Conservation (phyloP, 306 rosid genomes). For the Rubus idaeus region DNA sequence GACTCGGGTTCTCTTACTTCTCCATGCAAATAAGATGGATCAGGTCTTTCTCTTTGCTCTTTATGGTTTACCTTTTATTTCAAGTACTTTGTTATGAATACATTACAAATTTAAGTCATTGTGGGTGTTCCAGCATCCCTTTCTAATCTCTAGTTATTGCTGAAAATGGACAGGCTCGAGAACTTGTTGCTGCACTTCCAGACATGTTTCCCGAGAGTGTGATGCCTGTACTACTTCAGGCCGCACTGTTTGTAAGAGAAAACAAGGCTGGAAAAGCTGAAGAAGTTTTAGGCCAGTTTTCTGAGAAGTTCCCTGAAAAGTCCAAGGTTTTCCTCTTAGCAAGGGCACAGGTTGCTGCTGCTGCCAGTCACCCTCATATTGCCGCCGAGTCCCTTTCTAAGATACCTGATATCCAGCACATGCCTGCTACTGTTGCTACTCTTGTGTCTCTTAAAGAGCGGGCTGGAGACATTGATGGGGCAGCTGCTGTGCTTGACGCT, state of each 20-base stretch:
- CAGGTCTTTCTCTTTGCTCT: conserved; percentile 53
- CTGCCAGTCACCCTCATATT: conserved; percentile 79
- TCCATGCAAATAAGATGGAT: conserved; percentile 85
- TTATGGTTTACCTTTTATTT: conserved; percentile 9
- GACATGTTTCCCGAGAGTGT: conserved; percentile 79
- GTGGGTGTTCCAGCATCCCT: conserved; percentile 17
- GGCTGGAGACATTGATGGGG: conserved; percentile 88
- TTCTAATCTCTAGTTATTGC: conserved; percentile 27
- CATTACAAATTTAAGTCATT: not conserved
- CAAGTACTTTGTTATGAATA: conserved; percentile 1
- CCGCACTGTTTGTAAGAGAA: conserved; percentile 87
- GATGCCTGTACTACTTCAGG: conserved; percentile 72
- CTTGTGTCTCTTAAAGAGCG: conserved; percentile 87
- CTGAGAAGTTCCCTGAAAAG: conserved; percentile 74
- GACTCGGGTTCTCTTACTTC: conserved; percentile 82
- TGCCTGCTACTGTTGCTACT: conserved; percentile 95
- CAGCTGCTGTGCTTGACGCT: conserved; percentile 76
- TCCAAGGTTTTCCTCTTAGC: conserved; percentile 66
- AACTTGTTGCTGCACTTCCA: conserved; percentile 69
- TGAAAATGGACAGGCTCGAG: conserved; percentile 65
- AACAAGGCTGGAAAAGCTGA: conserved; percentile 92
- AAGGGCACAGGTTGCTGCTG: conserved; percentile 96
- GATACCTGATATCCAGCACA: conserved; percentile 83
- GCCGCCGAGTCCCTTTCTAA: conserved; percentile 85
- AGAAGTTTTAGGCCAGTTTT: conserved; percentile 75